Percentiles rank a stretch among this genome's conserved stretches.
These are phyloP conservation scores for Penicillium sp. DNA, from an alignment of 2,329 filamentous ascomycete species.

Conservation along the genomic window DNA sequence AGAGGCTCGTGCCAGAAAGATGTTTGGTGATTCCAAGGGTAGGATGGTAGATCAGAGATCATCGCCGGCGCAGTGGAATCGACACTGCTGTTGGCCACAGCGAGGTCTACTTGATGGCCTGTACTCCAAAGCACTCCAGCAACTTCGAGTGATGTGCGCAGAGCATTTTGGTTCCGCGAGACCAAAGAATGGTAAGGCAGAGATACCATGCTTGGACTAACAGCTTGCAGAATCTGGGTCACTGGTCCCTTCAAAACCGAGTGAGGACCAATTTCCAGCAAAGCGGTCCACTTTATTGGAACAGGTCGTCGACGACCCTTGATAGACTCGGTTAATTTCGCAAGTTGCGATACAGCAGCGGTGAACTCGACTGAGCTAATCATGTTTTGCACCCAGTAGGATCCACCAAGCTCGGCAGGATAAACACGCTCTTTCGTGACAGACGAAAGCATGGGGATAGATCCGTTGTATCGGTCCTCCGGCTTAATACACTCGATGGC, in stretches of 20 bases:
- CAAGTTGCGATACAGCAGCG: constrained; percentile 20
- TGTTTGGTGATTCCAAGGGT: constrained; percentile 46
- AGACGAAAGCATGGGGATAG: constrained; percentile 27
- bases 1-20: constrained; percentile 43
- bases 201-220: constrained; percentile 7
- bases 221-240: constrained; percentile 20
- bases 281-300: constrained; percentile 15
- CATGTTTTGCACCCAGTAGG: constrained; percentile 32
- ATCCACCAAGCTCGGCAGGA: constrained; percentile 15
- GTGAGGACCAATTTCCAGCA: constrained; percentile 38
- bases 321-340: constrained; percentile 14
- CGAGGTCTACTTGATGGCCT: neutral
- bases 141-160: constrained; percentile 5
- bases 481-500: constrained; percentile 21
- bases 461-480: constrained; percentile 10
- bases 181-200: constrained; percentile 15
- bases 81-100: neutral
- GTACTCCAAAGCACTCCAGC: constrained; percentile 11
- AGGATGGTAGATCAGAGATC: constrained; percentile 40
- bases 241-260: constrained; percentile 31
- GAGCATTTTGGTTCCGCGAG: constrained; percentile 14
- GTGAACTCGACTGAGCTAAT: constrained; percentile 28
- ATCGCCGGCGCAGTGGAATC: neutral
- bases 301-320: constrained; percentile 18
- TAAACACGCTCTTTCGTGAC: constrained; percentile 29